These are phyloP conservation scores for Psilocybe subaeruginosa DNA, from an alignment of 768 basidiomycete species.

Conservation along the genomic window DNA sequence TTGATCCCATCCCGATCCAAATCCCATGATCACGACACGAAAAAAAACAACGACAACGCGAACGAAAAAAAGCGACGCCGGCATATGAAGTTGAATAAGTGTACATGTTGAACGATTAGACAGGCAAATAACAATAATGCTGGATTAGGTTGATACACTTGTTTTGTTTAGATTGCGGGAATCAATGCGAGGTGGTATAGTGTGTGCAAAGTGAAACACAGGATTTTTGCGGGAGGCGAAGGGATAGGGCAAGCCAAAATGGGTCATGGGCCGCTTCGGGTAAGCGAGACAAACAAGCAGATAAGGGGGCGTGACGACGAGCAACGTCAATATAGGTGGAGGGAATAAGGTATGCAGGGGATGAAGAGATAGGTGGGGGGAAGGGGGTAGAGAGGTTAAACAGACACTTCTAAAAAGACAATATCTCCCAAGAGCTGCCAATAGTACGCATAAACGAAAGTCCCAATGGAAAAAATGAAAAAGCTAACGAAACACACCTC, in stretches of 20 bases:
- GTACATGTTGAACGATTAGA: slow-evolving; percentile 20
- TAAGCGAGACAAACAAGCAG: slow-evolving; percentile 8
- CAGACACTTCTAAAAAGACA: slow-evolving; percentile 21
- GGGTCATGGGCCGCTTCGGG: slow-evolving; percentile 1
- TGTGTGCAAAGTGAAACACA: slow-evolving; percentile 8
- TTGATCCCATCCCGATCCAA: slow-evolving; percentile 6
- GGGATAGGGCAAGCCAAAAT: neutral
- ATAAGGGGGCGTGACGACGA: slow-evolving; percentile 11
- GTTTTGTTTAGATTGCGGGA: slow-evolving; percentile 16
- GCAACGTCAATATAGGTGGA: slow-evolving; percentile 9
- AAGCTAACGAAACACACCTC: slow-evolving; percentile 22
- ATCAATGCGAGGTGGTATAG: slow-evolving; percentile 23
- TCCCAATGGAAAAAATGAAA: neutral
- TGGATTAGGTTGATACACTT: slow-evolving; percentile 27
- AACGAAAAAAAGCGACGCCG: slow-evolving; percentile 4
- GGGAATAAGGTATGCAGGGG: neutral
- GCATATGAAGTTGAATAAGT: slow-evolving; percentile 10
- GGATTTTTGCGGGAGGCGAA: neutral
- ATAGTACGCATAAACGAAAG: neutral
- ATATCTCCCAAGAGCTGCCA: slow-evolving; percentile 22
- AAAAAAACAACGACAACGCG: slow-evolving; percentile 10
- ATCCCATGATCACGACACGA: slow-evolving; percentile 2
- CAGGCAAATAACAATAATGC: slow-evolving; percentile 24
- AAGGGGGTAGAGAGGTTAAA: slow-evolving; percentile 8
- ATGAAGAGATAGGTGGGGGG: neutral